These are phyloP conservation scores for Triangularia setosa DNA, from an alignment of 2,329 filamentous ascomycete genomes.

Conservation along the genomic window DNA sequence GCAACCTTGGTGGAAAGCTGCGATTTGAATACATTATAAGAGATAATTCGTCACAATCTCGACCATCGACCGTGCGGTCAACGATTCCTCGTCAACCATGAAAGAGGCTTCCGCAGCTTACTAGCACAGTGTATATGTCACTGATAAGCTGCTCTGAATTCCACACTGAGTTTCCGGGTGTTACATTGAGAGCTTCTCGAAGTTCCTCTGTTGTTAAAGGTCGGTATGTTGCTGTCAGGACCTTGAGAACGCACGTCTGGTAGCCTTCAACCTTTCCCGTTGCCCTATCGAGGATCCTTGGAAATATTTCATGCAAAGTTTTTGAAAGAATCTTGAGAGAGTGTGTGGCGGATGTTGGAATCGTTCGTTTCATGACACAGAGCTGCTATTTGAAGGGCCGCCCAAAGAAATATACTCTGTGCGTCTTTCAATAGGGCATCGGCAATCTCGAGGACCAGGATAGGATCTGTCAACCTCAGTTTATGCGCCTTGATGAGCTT, in stretches of 20 bases:
- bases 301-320: slow-evolving; percentile 31
- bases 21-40: slow-evolving; percentile 27
- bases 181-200: slow-evolving; percentile 37
- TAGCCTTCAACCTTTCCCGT: slow-evolving; percentile 17
- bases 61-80: slow-evolving; percentile 27
- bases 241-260: slow-evolving; percentile 30
- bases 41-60: slow-evolving; percentile 31
- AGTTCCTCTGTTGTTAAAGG: slow-evolving; percentile 34
- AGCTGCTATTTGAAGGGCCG: slow-evolving; percentile 32
- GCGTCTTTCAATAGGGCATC: slow-evolving; percentile 26
- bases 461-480: slow-evolving; percentile 19
- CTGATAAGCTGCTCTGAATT: slow-evolving; percentile 25
- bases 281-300: slow-evolving; percentile 29
- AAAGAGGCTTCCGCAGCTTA: slow-evolving; percentile 34
- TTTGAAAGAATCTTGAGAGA: slow-evolving; percentile 31
- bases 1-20: slow-evolving; percentile 10
- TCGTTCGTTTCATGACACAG: slow-evolving; percentile 36
- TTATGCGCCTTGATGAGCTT: not conserved
- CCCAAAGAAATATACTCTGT: slow-evolving; percentile 40
- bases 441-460: slow-evolving; percentile 21
- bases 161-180: slow-evolving; percentile 30
- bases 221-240: slow-evolving; percentile 30
- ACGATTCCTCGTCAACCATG: slow-evolving; percentile 34
- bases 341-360: slow-evolving; percentile 32
- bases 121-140: slow-evolving; percentile 26